Evolutionary conservation across 495 filamentous ascomycete genomes (phyloP).

Genomic region (Venustampulla echinocandica): DNA sequence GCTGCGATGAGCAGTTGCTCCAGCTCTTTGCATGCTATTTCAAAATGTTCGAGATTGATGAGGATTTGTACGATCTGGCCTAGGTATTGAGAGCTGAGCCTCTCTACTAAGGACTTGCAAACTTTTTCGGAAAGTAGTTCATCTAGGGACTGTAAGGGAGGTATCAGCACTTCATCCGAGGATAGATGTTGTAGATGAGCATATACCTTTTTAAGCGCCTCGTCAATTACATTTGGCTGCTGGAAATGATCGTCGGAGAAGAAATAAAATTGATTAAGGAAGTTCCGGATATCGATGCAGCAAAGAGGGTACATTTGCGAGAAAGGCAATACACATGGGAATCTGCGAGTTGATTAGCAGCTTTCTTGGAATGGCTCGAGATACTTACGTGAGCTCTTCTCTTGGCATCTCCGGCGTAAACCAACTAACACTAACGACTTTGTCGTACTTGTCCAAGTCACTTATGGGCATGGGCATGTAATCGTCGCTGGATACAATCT

Average conservation of each 20-base stretch:
- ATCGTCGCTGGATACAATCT: conserved; percentile 94
- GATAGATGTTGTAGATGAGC: not conserved
- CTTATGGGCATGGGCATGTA: conserved; percentile 99
- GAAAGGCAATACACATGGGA: conserved; percentile 88
- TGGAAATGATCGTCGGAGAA: conserved; percentile 93
- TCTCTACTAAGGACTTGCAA: conserved; percentile 79
- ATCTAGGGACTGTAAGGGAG: conserved; percentile 55
- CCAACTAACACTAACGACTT: conserved; percentile 90
- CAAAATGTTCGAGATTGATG: conserved; percentile 95
- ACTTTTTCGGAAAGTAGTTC: conserved; percentile 84
- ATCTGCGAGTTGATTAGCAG: conserved; percentile 38
- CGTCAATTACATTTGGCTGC: conserved; percentile 76
- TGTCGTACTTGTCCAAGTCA: conserved; percentile 83
- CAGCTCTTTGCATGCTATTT: conserved; percentile 79
- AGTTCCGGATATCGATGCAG: conserved; percentile 95
- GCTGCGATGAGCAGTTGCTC: conserved; percentile 75
- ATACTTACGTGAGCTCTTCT: conserved; percentile 64
- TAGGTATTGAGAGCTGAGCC: conserved; percentile 82
- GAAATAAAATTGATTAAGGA: conserved; percentile 91
- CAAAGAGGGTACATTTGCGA: conserved; percentile 98
- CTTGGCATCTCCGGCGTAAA: conserved; percentile 71
- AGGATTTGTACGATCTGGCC: conserved; percentile 98
- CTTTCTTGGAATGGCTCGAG: conserved; percentile 11
- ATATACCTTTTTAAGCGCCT: conserved; percentile 67
- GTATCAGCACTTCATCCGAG: not conserved